phyloP scores from a whole-genome alignment of 2,329 filamentous ascomycete species.

The Lachnellula arida region DNA sequence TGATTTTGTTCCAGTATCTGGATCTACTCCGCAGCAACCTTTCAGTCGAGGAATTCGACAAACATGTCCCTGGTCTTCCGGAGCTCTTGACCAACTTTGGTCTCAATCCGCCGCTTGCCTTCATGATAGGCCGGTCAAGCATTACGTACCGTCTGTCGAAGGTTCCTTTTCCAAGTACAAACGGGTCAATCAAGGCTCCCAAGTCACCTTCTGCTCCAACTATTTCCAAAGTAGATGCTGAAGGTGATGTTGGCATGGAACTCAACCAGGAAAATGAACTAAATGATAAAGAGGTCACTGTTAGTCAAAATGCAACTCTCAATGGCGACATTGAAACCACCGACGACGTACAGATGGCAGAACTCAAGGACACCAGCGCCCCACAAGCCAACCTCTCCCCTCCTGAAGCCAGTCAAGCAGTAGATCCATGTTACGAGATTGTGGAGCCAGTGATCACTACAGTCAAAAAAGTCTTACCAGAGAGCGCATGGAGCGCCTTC shows the following conservation, averaged over 20 bases:
- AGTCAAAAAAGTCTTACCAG: slow-evolving; percentile 56
- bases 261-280: slow-evolving; percentile 15
- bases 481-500: slow-evolving; percentile 63
- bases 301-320: slow-evolving; percentile 9
- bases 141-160: slow-evolving; percentile 59
- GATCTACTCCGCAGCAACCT: slow-evolving; percentile 83
- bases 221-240: slow-evolving; percentile 38
- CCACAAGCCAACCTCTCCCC: slow-evolving; percentile 16
- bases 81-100: slow-evolving; percentile 73
- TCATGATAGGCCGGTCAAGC: slow-evolving; percentile 74
- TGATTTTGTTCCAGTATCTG: slow-evolving; percentile 80
- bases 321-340: slow-evolving; percentile 9
- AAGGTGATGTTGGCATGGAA: slow-evolving; percentile 48
- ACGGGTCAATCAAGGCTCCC: slow-evolving; percentile 19
- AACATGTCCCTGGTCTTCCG: slow-evolving; percentile 68
- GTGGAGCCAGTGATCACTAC: slow-evolving; percentile 70
- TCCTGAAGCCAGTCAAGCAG: slow-evolving; percentile 40
- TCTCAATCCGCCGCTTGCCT: slow-evolving; percentile 75
- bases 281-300: slow-evolving; percentile 11
- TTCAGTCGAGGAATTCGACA: slow-evolving; percentile 69
- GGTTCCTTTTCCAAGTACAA: slow-evolving; percentile 14
- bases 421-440: slow-evolving; percentile 55
- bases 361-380: slow-evolving; percentile 25
- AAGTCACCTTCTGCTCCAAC: slow-evolving; percentile 3
- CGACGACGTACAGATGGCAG: slow-evolving; percentile 39